These are phyloP conservation scores for Alliaria petiolata DNA, from an alignment of 345 rosid species.

Conservation along the genomic window DNA sequence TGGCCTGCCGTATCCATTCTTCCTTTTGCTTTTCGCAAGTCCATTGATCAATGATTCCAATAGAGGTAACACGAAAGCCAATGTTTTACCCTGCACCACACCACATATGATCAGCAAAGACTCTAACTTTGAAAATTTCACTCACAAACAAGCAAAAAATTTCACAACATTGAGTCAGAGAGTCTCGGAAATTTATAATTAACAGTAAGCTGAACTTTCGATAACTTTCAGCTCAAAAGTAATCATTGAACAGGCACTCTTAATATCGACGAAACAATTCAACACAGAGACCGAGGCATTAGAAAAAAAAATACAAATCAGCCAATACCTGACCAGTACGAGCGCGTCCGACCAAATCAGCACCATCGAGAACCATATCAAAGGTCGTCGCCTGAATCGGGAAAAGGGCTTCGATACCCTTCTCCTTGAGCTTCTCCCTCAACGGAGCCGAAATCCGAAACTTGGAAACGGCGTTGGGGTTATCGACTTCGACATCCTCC, in stretches of 20 bases:
- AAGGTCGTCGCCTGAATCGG: constrained; percentile 92
- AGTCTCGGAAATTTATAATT: neutral
- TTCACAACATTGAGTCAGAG: neutral
- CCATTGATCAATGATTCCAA: constrained; percentile 84
- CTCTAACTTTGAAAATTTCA: neutral
- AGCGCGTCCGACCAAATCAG: constrained; percentile 90
- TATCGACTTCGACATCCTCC: constrained; percentile 43
- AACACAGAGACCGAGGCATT: neutral
- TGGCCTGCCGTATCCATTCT: constrained; percentile 75
- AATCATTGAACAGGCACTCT: neutral
- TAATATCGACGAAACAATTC: neutral
- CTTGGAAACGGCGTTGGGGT: constrained; percentile 64
- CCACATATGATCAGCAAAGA: constrained; percentile 8
- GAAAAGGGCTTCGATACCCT: constrained; percentile 75
- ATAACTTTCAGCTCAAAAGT: neutral
- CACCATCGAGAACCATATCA: constrained; percentile 63
- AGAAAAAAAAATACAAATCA: neutral
- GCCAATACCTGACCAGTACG: constrained; percentile 86
- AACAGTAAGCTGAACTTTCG: neutral
- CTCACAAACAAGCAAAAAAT: neutral
- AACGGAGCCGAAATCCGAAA: constrained; percentile 69
- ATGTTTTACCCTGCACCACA: constrained; percentile 76
- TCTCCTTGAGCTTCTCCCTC: constrained; percentile 60
- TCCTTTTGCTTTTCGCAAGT: constrained; percentile 49
- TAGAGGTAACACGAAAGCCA: constrained; percentile 96